Conservation (phyloP, 306 rosid species). For the Hippophae rhamnoides region DNA sequence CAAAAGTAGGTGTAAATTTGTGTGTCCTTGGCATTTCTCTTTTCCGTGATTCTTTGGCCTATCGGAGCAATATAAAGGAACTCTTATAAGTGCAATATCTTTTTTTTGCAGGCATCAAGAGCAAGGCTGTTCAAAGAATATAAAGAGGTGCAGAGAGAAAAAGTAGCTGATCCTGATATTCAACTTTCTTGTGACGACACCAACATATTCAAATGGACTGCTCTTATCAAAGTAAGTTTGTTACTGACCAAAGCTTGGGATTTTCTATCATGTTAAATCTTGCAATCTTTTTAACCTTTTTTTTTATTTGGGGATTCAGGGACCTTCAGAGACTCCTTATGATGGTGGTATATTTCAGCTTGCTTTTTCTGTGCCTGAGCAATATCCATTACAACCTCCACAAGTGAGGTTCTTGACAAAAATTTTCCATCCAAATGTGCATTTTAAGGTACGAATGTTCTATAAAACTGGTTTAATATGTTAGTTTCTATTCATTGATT, state of each 20-base stretch:
- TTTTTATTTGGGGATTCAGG: slow-evolving; percentile 34
- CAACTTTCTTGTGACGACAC: slow-evolving; percentile 81
- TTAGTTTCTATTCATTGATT: background rate
- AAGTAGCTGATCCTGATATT: slow-evolving; percentile 83
- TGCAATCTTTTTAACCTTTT: slow-evolving; percentile 4
- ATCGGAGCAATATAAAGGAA: too few relatives aligned
- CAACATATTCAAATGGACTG: slow-evolving; percentile 90
- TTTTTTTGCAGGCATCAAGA: slow-evolving; percentile 55
- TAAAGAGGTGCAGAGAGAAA: slow-evolving; percentile 95
- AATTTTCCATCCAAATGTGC: slow-evolving; percentile 96
- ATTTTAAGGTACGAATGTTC: slow-evolving; percentile 60
- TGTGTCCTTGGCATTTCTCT: too few relatives aligned
- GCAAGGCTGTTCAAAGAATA: slow-evolving; percentile 95
- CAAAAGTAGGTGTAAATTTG: too few relatives aligned
- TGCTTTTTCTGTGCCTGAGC: slow-evolving; percentile 87
- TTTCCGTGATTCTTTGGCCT: too few relatives aligned
- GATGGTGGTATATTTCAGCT: slow-evolving; percentile 96
- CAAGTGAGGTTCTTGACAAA: slow-evolving; percentile 97
- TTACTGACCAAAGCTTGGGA: background rate
- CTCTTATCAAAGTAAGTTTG: slow-evolving; percentile 62
- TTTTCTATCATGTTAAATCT: background rate
- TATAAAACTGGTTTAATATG: background rate
- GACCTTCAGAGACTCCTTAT: slow-evolving; percentile 95
- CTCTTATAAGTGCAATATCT: background rate
- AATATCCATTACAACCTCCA: slow-evolving; percentile 92